A percentile compares a stretch with the other conserved stretches of the same genome.
Evolutionary conservation across 768 basidiomycete species (phyloP).

Genomic region (Tephrocybe rancida): DNA sequence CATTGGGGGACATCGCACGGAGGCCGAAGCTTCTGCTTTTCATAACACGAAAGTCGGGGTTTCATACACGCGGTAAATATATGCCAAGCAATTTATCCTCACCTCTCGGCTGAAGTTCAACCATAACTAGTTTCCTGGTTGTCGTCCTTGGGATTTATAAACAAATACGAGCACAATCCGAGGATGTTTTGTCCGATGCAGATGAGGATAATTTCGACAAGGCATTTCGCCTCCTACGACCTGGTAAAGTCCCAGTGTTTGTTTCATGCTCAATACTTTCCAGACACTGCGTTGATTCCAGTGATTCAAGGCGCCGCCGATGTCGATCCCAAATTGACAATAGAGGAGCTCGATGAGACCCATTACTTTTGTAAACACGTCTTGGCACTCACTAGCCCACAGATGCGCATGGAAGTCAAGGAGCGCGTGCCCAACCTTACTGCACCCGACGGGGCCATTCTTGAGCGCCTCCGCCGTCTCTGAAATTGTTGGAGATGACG

Average conservation of each 20-base stretch:
- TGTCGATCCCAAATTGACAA: slow-evolving; percentile 47
- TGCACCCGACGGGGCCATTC: neutral
- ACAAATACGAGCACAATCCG: slow-evolving; percentile 27
- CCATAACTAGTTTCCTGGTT: neutral
- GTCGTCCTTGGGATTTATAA: neutral
- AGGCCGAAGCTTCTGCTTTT: slow-evolving; percentile 49
- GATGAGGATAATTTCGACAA: slow-evolving; percentile 43
- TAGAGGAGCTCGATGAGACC: slow-evolving; percentile 51
- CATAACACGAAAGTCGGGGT: slow-evolving; percentile 58
- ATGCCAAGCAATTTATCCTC: neutral
- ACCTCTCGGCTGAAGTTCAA: neutral
- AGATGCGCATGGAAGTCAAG: slow-evolving; percentile 25
- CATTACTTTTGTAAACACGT: slow-evolving; percentile 29
- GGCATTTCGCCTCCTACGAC: slow-evolving; percentile 39
- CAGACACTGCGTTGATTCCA: neutral
- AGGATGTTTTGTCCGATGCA: slow-evolving; percentile 34
- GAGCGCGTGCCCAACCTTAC: slow-evolving; percentile 16
- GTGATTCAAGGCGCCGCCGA: slow-evolving; percentile 60
- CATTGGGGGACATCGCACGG: slow-evolving; percentile 50
- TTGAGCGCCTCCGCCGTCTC: slow-evolving; percentile 2
- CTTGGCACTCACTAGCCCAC: slow-evolving; percentile 26
- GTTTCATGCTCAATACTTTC: neutral
- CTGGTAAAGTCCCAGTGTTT: slow-evolving; percentile 26
- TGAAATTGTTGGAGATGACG: neutral
- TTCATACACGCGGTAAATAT: slow-evolving; percentile 62